phyloP scores from a whole-genome alignment of 306 rosid species.

The Cercis canadensis region DNA sequence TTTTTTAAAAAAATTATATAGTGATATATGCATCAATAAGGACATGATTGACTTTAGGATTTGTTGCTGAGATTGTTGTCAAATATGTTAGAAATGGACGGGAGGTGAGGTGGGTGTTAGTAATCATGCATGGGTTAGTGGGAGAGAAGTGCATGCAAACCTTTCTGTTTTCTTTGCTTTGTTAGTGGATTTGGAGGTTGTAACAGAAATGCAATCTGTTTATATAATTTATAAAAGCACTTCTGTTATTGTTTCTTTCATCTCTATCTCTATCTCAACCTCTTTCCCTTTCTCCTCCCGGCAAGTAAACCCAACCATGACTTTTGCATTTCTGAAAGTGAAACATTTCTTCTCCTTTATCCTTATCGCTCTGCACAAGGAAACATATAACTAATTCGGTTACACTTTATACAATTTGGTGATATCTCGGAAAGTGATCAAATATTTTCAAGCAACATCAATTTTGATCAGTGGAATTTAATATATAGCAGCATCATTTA shows the following conservation, averaged over 20 bases:
- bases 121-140: constrained; percentile 45
- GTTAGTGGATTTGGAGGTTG: constrained; percentile 39
- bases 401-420: too few species aligned
- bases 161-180: constrained; percentile 31
- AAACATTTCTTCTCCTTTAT: constrained; percentile 38
- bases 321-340: constrained; percentile 27
- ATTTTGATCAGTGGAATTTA: too few species aligned
- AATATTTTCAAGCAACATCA: too few species aligned
- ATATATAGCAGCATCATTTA: too few species aligned
- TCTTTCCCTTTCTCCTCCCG: constrained; percentile 47
- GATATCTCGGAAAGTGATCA: too few species aligned
- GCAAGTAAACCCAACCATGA: constrained; percentile 50
- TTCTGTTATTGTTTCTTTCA: constrained; percentile 19
- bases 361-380: not conserved
- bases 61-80: too few species aligned
- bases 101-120: constrained; percentile 41
- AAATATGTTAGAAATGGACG: constrained; percentile 22
- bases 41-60: too few species aligned
- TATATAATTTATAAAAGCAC: constrained; percentile 34
- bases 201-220: constrained; percentile 28
- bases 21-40: too few species aligned
- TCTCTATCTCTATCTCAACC: not conserved
- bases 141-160: constrained; percentile 33
- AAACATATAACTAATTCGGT: not conserved
- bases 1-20: too few species aligned